Evolutionary conservation across 108 stramenopile genomes (phyloP), one percentile per base, ranked within the genome.

Genomic region (Fragilaria radians): DNA sequence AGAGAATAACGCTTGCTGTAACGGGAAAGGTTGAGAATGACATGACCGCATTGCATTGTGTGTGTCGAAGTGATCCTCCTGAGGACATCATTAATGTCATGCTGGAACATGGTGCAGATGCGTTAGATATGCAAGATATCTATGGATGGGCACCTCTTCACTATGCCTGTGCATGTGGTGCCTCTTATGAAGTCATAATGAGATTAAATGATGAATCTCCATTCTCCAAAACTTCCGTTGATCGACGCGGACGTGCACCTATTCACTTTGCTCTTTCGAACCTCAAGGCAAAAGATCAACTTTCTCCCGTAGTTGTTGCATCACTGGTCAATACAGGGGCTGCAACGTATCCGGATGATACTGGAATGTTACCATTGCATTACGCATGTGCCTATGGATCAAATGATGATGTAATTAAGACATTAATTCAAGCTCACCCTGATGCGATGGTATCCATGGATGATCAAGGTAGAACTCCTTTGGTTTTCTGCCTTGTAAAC

Each of bases 361-460:
- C 59, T 21, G 76, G 76, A 14, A 77, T 73, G 74, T 28, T 73
- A 18, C 76, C 76, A 11, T 57, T 78, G 47, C 77, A 72, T 47
- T 72, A 68, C 32, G 77, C 77, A 0, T 30, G 50, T 29, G 73
- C 77, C 11, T 74, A 74, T 46, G 77, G 77, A 17, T 56, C 70
- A 5, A 62, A 65, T 3, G 32, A 28, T 18, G 65, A 58, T 28
- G 73, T 71, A 0, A 46, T 78, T 7, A 55, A 70, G 53, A 70
- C 71, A 0, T 50, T 78, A 0, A 42, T 67, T 3, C 61, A 74
- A 23, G 50, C 24, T 7, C 62, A 74, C 32, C 77, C 72, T n/a
- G 67, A 78, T 17, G 31, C 54, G 7, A 66, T 74, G 5, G 30
- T 59, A 30, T 67, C 60, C 28, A 32, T 29, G 7, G 73, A 78